Evolutionary conservation across 495 filamentous ascomycete genomes (phyloP).

Genomic region (Aspergillus sclerotioniger): DNA sequence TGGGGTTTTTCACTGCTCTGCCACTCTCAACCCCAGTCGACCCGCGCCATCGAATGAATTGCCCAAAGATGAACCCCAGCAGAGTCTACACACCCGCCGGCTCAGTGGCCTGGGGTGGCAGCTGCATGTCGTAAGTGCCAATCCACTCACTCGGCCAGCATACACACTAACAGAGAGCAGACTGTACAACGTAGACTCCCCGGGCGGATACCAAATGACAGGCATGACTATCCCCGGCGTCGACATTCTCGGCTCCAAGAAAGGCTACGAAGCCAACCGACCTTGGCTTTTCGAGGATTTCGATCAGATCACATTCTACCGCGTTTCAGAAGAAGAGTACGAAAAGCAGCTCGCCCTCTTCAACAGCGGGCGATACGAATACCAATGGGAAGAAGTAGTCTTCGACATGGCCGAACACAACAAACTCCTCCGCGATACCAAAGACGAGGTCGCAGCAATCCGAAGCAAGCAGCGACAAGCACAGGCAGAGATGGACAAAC

Average conservation of each 20-base stretch:
- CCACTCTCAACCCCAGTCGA: slow-evolving; percentile 56
- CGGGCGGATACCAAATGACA: slow-evolving; percentile 58
- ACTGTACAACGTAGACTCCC: slow-evolving; percentile 57
- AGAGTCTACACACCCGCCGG: slow-evolving; percentile 57
- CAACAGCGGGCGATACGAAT: slow-evolving; percentile 48
- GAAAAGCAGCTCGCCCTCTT: slow-evolving; percentile 38
- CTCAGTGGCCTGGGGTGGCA: slow-evolving; percentile 53
- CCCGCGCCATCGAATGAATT: slow-evolving; percentile 51
- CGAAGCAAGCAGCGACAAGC: slow-evolving; percentile 39
- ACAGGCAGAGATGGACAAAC: slow-evolving; percentile 45
- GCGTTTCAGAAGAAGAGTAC: slow-evolving; percentile 50
- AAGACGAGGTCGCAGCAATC: slow-evolving; percentile 42
- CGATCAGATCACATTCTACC: slow-evolving; percentile 55
- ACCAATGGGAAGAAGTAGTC: slow-evolving; percentile 42
- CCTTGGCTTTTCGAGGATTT: slow-evolving; percentile 61
- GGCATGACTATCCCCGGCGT: slow-evolving; percentile 54
- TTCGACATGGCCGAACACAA: slow-evolving; percentile 58
- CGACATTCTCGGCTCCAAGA: slow-evolving; percentile 52
- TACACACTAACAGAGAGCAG: neutral
- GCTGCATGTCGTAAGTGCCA: slow-evolving; percentile 39
- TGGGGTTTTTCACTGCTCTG: slow-evolving; percentile 57
- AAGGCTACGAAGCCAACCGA: slow-evolving; percentile 37
- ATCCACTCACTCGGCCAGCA: neutral
- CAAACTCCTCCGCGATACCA: slow-evolving; percentile 35
- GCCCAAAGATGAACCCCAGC: slow-evolving; percentile 59